phyloP scores from a whole-genome alignment of 352 stramenopile species.

The Phytopythium montanum region DNA sequence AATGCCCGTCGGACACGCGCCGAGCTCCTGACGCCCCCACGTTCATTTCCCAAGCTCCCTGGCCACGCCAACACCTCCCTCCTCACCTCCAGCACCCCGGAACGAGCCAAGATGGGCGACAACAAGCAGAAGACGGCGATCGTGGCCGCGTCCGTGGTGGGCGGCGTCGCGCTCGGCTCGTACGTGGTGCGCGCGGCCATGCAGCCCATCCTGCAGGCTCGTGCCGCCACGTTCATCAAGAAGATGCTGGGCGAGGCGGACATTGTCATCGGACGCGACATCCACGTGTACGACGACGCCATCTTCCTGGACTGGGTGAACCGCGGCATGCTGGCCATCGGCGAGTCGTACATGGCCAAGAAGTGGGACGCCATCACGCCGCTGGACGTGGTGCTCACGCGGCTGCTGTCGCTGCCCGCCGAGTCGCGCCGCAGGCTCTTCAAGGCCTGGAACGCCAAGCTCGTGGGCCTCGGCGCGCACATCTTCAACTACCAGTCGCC shows the following conservation, averaged over 20 bases:
- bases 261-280: constrained; percentile 80
- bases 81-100: not conserved
- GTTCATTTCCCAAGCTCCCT: constrained; percentile 7
- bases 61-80: constrained; percentile 3
- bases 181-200: constrained; percentile 63
- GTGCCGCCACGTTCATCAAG: constrained; percentile 76
- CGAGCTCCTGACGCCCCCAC: not conserved
- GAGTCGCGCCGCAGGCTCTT: constrained; percentile 82
- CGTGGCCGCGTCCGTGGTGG: constrained; percentile 58
- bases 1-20: constrained; percentile 2
- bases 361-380: constrained; percentile 84
- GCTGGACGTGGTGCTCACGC: constrained; percentile 73
- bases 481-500: constrained; percentile 89
- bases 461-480: constrained; percentile 66
- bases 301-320: constrained; percentile 88
- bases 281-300: constrained; percentile 72
- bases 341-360: constrained; percentile 88
- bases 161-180: constrained; percentile 58
- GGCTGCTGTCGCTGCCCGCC: constrained; percentile 58
- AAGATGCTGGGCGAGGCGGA: constrained; percentile 75
- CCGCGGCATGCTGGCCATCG: constrained; percentile 81
- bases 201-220: constrained; percentile 62
- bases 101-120: not conserved
- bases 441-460: constrained; percentile 86
- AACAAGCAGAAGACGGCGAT: constrained; percentile 72